Conservation (phyloP, 768 basidiomycete species). For the Mycena sanguinolenta region DNA sequence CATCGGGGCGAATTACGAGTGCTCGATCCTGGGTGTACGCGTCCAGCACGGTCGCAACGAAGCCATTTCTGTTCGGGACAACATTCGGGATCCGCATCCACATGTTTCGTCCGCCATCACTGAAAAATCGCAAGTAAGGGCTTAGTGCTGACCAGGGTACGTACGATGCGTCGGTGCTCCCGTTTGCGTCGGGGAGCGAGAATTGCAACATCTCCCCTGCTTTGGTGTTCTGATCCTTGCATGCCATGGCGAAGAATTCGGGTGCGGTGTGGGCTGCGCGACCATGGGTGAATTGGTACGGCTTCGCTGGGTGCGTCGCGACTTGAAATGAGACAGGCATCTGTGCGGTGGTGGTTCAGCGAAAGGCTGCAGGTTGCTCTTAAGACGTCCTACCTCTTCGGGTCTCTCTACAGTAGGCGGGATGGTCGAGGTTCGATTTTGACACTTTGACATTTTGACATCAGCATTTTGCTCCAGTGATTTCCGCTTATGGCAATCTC, state of each 20-base stretch:
- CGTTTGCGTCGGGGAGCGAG: neutral
- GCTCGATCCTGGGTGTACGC: constrained; percentile 29
- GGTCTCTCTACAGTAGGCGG: too few species aligned
- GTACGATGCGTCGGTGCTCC: constrained; percentile 1
- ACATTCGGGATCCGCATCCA: neutral
- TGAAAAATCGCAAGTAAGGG: neutral
- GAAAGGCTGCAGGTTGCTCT: too few species aligned
- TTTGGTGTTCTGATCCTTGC: constrained; percentile 11
- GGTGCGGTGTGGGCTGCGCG: neutral
- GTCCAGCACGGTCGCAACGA: too few species aligned
- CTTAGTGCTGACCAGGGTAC: neutral
- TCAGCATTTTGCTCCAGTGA: too few species aligned
- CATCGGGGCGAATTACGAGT: constrained; percentile 62
- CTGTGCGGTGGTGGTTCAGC: too few species aligned
- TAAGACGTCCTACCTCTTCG: too few species aligned
- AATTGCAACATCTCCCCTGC: constrained; percentile 15
- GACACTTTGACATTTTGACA: too few species aligned
- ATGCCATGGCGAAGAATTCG: constrained; percentile 4
- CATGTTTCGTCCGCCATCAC: neutral
- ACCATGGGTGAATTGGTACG: neutral
- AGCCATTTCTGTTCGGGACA: constrained; percentile 5
- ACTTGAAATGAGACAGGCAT: constrained; percentile 30
- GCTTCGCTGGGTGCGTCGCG: constrained; percentile 17
- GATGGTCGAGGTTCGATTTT: too few species aligned
- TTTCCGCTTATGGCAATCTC: too few species aligned